Evolutionary conservation across 176 grass and related monocot genomes (phyloP).

Genomic region (Rhipidocladum racemiflorum): DNA sequence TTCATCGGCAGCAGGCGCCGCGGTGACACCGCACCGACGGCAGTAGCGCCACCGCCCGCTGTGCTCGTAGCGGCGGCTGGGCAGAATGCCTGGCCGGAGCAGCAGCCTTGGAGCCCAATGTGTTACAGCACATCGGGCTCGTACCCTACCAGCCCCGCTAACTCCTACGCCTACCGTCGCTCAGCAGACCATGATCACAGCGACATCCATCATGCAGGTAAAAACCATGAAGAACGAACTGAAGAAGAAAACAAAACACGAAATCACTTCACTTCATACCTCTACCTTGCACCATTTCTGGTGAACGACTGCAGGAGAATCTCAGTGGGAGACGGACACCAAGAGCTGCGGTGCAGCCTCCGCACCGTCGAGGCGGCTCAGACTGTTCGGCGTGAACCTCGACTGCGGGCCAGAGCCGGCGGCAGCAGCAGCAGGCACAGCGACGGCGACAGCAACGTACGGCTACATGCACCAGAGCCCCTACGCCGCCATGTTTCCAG

Average conservation of each 20-base stretch:
- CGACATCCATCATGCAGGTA: constrained; percentile 51
- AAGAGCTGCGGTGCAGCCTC: constrained; percentile 38
- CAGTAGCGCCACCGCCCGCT: background rate
- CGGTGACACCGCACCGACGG: background rate
- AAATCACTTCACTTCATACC: constrained; percentile 19
- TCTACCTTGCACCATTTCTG: constrained; percentile 18
- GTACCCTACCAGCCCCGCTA: constrained; percentile 51
- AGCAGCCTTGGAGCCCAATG: constrained; percentile 62
- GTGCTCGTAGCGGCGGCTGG: constrained; percentile 13
- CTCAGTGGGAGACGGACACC: constrained; percentile 31
- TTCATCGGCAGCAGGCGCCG: constrained; percentile 63
- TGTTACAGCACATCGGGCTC: constrained; percentile 59
- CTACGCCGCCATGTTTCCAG: constrained; percentile 33
- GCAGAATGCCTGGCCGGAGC: constrained; percentile 37
- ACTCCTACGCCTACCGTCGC: constrained; percentile 38
- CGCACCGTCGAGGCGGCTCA: constrained; percentile 46
- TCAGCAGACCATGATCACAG: constrained; percentile 46
- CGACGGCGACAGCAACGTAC: constrained; percentile 21
- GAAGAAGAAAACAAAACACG: background rate
- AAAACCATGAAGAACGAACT: background rate
- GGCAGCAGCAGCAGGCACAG: constrained; percentile 29
- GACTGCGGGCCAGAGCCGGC: constrained; percentile 65
- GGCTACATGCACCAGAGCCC: constrained; percentile 45
- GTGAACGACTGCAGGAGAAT: constrained; percentile 39
- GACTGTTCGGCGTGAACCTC: constrained; percentile 89